These are phyloP conservation scores for Diplodia intermedia DNA, from an alignment of 2,329 filamentous ascomycete species.

Conservation along the genomic window DNA sequence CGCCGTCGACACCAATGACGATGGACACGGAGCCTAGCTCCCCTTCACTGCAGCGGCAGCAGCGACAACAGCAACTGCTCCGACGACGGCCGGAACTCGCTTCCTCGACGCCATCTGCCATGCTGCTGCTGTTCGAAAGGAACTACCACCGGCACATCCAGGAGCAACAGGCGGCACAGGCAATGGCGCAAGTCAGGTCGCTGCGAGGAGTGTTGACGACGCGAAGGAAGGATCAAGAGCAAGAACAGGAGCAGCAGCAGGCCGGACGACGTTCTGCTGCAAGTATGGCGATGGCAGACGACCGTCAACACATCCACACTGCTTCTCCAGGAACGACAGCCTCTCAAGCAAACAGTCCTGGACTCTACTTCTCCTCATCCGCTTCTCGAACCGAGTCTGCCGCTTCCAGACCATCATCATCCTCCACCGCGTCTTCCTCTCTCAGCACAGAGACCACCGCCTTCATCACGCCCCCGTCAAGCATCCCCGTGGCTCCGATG, in stretches of 20 bases:
- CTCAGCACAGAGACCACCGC: not conserved
- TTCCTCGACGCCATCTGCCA: not conserved
- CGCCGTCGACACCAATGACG: not conserved
- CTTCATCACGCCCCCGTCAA: not conserved
- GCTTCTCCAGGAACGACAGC: not conserved
- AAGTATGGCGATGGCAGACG: too few species aligned
- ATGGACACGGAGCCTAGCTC: not conserved
- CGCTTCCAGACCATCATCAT: not conserved
- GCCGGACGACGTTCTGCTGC: not conserved
- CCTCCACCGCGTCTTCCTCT: not conserved
- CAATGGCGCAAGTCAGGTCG: not conserved
- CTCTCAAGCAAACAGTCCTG: too few species aligned
- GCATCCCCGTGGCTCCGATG: not conserved
- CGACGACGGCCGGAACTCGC: not conserved
- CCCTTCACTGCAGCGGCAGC: not conserved
- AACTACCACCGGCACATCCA: constrained; percentile 6
- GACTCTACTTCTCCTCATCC: too few species aligned
- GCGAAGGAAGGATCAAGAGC: not conserved
- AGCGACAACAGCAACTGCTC: not conserved
- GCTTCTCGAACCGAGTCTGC: not conserved
- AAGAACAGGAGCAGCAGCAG: not conserved
- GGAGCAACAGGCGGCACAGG: constrained; percentile 4
- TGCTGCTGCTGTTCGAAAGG: not conserved
- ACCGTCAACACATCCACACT: not conserved
- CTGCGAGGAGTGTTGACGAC: not conserved